phyloP scores from a whole-genome alignment of 2,329 filamentous ascomycete species.

The Aureobasidium namibiae region DNA sequence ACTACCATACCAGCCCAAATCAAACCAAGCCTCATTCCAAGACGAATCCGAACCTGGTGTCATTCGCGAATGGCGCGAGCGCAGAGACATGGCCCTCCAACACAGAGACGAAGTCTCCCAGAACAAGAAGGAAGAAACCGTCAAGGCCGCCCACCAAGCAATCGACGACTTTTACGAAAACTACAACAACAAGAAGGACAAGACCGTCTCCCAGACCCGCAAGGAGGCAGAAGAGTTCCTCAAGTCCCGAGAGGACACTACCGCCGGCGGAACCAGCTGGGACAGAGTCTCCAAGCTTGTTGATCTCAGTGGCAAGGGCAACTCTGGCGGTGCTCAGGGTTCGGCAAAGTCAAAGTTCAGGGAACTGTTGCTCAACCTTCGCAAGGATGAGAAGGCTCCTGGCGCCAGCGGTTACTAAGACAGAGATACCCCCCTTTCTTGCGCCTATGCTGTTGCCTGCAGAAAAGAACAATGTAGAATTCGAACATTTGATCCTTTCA shows the following conservation, averaged over 20 bases:
- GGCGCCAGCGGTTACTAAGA: constrained; percentile 43
- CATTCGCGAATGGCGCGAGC: constrained; percentile 83
- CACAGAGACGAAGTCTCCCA: constrained; percentile 80
- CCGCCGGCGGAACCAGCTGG: constrained; percentile 93
- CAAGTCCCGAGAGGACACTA: constrained; percentile 80
- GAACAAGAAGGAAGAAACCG: constrained; percentile 72
- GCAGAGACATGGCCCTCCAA: constrained; percentile 71
- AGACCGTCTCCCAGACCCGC: constrained; percentile 77
- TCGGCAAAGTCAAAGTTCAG: constrained; percentile 96
- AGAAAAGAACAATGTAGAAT: neutral
- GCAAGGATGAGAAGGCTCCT: constrained; percentile 85
- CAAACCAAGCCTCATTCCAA: constrained; percentile 42
- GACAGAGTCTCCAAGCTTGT: constrained; percentile 96
- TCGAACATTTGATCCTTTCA: neutral
- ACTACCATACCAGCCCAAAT: constrained; percentile 46
- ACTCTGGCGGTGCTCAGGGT: constrained; percentile 75
- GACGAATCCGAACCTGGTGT: constrained; percentile 83
- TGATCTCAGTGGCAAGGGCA: constrained; percentile 91
- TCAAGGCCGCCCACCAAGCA: constrained; percentile 83
- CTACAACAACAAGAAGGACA: constrained; percentile 97
- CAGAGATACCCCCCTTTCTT: constrained; percentile 4
- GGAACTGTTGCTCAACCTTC: constrained; percentile 75
- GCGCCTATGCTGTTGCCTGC: neutral
- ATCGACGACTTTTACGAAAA: constrained; percentile 99
- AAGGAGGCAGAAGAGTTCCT: constrained; percentile 93